Evolutionary conservation across 148 eudicot species (phyloP).

Genomic region (Rhododendron kiyosumense): DNA sequence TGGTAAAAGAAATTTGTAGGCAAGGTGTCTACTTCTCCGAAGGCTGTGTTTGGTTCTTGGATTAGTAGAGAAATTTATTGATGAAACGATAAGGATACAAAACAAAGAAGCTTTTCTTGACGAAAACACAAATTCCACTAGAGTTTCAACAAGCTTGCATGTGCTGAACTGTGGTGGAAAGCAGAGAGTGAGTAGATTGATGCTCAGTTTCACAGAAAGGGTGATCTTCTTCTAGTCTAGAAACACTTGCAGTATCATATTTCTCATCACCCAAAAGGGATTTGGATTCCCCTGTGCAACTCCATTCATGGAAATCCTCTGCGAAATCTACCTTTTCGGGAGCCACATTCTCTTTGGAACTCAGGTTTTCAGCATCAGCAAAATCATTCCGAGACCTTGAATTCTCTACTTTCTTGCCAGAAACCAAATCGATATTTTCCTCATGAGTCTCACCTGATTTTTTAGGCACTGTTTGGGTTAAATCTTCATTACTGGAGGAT

Average conservation of each 20-base stretch:
- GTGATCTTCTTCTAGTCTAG: slow-evolving; percentile 41
- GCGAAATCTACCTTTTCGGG: slow-evolving; percentile 20
- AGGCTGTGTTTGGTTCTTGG: background rate
- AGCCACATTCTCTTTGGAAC: slow-evolving; percentile 55
- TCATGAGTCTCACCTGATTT: background rate
- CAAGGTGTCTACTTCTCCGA: background rate
- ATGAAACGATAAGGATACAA: background rate
- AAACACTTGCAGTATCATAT: slow-evolving; percentile 1
- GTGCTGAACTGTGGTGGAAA: slow-evolving; percentile 33
- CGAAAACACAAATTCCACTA: background rate
- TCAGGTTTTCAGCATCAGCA: background rate
- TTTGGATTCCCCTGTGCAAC: slow-evolving; percentile 26
- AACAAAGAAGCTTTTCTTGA: background rate
- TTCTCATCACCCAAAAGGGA: slow-evolving; percentile 32
- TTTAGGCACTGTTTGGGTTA: background rate
- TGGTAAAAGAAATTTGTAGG: background rate
- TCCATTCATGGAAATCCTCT: background rate
- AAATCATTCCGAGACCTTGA: background rate
- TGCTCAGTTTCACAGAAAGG: slow-evolving; percentile 47
- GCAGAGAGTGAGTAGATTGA: slow-evolving; percentile 39
- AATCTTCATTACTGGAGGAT: slow-evolving; percentile 2
- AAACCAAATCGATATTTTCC: background rate
- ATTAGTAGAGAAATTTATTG: background rate
- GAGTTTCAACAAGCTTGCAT: slow-evolving; percentile 18
- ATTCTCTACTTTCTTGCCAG: slow-evolving; percentile 10